phyloP scores from a whole-genome alignment of 345 rosid species.

The Melaleuca alternifolia region DNA sequence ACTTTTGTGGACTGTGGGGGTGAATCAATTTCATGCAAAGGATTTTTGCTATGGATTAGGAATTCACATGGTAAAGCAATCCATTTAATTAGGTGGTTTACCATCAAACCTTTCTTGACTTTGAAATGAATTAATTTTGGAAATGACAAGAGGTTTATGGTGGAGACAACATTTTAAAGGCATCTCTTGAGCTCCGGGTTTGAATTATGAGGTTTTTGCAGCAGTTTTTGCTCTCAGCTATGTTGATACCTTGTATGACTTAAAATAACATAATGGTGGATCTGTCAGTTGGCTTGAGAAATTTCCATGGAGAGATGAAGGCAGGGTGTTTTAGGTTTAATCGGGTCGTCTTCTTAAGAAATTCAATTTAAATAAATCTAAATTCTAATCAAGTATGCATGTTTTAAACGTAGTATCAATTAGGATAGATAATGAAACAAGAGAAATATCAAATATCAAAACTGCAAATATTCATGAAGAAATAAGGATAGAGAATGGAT shows the following conservation, averaged over 20 bases:
- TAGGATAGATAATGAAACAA: not conserved
- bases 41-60: not conserved
- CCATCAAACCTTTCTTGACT: not conserved
- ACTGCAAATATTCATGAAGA: not conserved
- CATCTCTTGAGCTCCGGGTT: not conserved
- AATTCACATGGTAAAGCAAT: not conserved
- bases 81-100: not conserved
- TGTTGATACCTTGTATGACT: not conserved
- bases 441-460: not conserved
- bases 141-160: not conserved
- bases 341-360: not conserved
- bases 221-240: not conserved
- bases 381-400: not conserved
- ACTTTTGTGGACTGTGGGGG: not conserved
- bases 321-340: not conserved
- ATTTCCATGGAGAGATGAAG: not conserved
- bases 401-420: not conserved
- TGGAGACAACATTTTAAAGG: not conserved
- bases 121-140: not conserved
- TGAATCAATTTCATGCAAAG: not conserved
- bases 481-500: not conserved
- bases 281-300: not conserved
- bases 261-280: not conserved
- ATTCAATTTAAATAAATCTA: not conserved
- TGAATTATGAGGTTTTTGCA: not conserved